Evolutionary conservation across 805 yeast genomes (phyloP), one percentile per base, ranked within the genome.

Genomic region (Clavispora carvajalis): DNA sequence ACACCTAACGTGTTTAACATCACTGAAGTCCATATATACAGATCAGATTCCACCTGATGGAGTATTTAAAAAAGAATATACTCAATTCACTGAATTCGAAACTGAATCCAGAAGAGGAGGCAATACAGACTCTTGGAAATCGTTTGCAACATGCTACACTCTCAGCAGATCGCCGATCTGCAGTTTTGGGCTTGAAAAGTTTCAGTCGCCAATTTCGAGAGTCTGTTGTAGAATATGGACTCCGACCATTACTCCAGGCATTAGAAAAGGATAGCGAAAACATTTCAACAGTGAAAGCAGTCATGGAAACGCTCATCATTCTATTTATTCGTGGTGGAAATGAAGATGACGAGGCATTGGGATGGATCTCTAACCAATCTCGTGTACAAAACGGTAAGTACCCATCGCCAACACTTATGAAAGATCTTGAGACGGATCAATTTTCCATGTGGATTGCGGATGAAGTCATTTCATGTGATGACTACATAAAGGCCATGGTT

Each of bases 381-480:
- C 70, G 95, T 47, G 52, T 76, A 17, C 83, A 80, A 54, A 82
- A 82, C 62, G 91, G 91, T 10, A 82, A 82, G 53, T 85, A 84
- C 49, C 87, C 90, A 0, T 80, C 89, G 2, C 93, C 93, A 3
- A 63, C 80, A 15, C 65, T 79, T 21, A 63, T 76, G 60, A 79
- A 74, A 37, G 75, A 76, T 33, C 73, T 72, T 3, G 62, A 68
- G 4, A 76, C 79, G 10, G 98, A 90, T 57, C 95, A 88, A 54
- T 85, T 93, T 49, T 85, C 96, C 0, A 64, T 90, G 41, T 90
- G 97, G 95, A 85, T 93, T 23, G 88, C 98, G 0, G 99, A 93
- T 62, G 97, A 88, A 54, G 68, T 93, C 52, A 84, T 90, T 1
- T 90, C 85, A 44, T 62, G 60, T 36, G 61, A 53, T 13, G 60